Conservation (phyloP, 257 asterid species). For the Penstemon barbatus region DNA sequence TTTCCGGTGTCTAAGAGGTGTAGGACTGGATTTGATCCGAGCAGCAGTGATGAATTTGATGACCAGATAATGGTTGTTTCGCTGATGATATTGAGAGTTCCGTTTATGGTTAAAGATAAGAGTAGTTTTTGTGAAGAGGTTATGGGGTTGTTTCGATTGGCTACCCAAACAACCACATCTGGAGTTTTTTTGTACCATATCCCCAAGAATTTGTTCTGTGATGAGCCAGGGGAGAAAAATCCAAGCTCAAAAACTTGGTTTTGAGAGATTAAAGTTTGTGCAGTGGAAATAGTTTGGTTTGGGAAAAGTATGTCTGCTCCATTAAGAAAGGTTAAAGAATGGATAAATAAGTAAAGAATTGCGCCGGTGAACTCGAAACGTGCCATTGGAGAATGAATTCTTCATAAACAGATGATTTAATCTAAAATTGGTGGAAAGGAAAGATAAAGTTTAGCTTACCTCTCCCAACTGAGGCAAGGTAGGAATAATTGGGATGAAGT, state of each 20-base stretch:
- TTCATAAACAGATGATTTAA: too few species aligned
- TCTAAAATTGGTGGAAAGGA: too few species aligned
- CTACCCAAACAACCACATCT: conserved; percentile 34
- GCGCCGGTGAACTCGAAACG: background rate
- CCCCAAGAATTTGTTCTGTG: conserved; percentile 25
- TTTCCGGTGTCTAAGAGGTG: conserved; percentile 34
- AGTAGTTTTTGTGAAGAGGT: background rate
- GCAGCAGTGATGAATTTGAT: background rate
- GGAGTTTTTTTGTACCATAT: conserved; percentile 36
- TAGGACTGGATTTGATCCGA: conserved; percentile 19
- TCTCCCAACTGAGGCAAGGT: too few species aligned
- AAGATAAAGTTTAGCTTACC: too few species aligned
- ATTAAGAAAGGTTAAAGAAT: background rate
- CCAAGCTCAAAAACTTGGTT: conserved; percentile 34
- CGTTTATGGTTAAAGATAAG: conserved; percentile 12
- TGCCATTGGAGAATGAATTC: background rate
- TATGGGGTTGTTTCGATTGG: conserved; percentile 32
- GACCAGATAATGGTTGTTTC: conserved; percentile 30
- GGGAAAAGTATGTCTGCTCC: conserved; percentile 29
- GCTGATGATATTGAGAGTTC: conserved; percentile 11
- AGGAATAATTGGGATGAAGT: too few species aligned
- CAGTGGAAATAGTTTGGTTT: conserved; percentile 12
- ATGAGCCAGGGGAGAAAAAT: conserved; percentile 34
- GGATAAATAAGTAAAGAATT: conserved; percentile 11
- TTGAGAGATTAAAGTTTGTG: conserved; percentile 31